phyloP scores from a whole-genome alignment of 1,284 basidiomycete genomes.

The Ustilago tritici region DNA sequence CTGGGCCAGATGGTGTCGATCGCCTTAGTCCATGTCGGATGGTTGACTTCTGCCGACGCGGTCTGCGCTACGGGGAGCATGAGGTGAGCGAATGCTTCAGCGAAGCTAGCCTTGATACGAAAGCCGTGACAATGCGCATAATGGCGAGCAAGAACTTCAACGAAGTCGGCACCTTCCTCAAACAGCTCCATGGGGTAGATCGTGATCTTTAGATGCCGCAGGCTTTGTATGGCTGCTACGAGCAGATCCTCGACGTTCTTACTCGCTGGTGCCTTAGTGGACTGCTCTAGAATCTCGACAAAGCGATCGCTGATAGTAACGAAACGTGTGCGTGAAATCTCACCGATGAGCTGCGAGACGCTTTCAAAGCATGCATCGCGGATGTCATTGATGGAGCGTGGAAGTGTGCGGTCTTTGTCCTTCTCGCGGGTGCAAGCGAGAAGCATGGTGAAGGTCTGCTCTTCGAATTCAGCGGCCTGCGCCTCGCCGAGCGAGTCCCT shows the following conservation, averaged over 20 bases:
- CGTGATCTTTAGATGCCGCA: conserved; percentile 64
- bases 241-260: conserved; percentile 62
- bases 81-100: conserved; percentile 82
- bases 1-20: conserved; percentile 86
- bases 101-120: conserved; percentile 85
- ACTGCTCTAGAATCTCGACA: conserved; percentile 61
- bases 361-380: conserved; percentile 61
- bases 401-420: conserved; percentile 49
- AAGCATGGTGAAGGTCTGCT: conserved; percentile 60
- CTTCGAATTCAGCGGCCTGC: conserved; percentile 50
- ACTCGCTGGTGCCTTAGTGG: conserved; percentile 48
- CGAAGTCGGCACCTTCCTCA: conserved; percentile 91
- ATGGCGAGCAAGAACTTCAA: conserved; percentile 83
- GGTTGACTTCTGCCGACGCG: conserved; percentile 94
- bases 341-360: conserved; percentile 62
- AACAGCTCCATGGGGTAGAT: conserved; percentile 92
- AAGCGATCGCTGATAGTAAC: conserved; percentile 64
- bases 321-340: conserved; percentile 60
- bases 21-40: conserved; percentile 92
- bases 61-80: conserved; percentile 90
- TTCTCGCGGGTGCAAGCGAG: conserved; percentile 58
- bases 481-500: conserved; percentile 37
- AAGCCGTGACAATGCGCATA: conserved; percentile 87
- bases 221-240: conserved; percentile 61
- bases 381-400: conserved; percentile 42